phyloP scores from a whole-genome alignment of 768 basidiomycete genomes.

The Goffeauzyma gilvescens region DNA sequence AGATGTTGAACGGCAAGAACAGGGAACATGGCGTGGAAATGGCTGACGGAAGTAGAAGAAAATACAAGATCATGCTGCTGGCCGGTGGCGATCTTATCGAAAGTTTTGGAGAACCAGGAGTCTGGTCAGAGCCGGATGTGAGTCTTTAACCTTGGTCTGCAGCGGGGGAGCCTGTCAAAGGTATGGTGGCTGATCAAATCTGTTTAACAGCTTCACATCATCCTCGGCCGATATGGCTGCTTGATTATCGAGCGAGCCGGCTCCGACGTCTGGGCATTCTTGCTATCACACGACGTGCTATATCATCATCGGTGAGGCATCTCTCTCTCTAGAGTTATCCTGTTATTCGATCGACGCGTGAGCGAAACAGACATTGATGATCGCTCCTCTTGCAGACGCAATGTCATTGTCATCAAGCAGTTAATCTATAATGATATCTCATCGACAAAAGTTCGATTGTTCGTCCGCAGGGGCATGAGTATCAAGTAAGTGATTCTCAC shows the following conservation, averaged over 20 bases:
- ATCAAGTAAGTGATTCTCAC: constrained; percentile 30
- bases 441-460: constrained; percentile 60
- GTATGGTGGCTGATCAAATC: neutral
- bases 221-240: constrained; percentile 81
- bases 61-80: constrained; percentile 71
- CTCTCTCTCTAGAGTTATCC: neutral
- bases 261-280: constrained; percentile 49
- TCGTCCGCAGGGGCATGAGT: constrained; percentile 37
- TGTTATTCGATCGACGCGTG: neutral
- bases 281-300: constrained; percentile 37
- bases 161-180: no score
- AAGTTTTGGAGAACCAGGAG: constrained; percentile 95
- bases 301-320: constrained; percentile 34
- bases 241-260: constrained; percentile 91
- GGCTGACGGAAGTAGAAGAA: constrained; percentile 50
- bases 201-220: constrained; percentile 62
- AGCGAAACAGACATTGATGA: constrained; percentile 23
- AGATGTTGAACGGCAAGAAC: constrained; percentile 63
- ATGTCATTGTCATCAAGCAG: constrained; percentile 80
- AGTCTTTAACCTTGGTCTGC: constrained; percentile 32
- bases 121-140: constrained; percentile 89
- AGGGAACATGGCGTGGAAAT: constrained; percentile 49
- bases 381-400: constrained; percentile 47
- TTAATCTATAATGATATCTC: constrained; percentile 95
- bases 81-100: constrained; percentile 96